Conservation (phyloP, 2,329 filamentous ascomycete genomes). For the Ceratocystiopsis brevicomis region DNA sequence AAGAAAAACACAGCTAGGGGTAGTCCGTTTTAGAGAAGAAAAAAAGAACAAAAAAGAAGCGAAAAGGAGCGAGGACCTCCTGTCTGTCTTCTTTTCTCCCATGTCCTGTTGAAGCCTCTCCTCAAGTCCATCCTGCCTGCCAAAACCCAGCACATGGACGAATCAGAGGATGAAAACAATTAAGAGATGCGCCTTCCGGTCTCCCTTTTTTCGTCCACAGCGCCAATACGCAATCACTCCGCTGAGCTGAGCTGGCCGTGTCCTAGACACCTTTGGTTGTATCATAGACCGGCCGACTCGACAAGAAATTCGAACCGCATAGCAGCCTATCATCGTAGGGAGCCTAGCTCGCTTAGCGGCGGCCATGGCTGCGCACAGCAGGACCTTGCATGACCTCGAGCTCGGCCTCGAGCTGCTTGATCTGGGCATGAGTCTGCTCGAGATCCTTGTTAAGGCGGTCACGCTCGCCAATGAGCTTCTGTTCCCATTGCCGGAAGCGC, state of each 20-base stretch:
- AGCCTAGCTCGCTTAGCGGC: constrained; percentile 41
- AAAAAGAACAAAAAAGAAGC: background rate
- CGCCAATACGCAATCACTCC: no score
- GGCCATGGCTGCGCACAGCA: constrained; percentile 77
- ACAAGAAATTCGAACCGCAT: no score
- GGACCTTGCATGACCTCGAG: constrained; percentile 86
- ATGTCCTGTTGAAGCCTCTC: background rate
- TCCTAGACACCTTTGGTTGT: no score
- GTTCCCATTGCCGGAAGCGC: constrained; percentile 98
- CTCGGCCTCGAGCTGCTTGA: constrained; percentile 81
- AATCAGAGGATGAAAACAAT: background rate
- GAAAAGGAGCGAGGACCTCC: background rate
- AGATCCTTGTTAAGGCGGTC: constrained; percentile 99
- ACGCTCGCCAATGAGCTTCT: constrained; percentile 97
- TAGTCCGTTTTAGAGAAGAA: constrained; percentile 4
- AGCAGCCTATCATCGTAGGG: no score
- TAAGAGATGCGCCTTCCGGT: background rate
- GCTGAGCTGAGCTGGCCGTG: no score
- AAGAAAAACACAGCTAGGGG: constrained; percentile 2
- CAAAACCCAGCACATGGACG: background rate
- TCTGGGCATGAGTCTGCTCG: constrained; percentile 87
- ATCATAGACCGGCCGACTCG: no score
- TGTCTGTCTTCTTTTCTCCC: background rate
- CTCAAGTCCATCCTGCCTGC: no score
- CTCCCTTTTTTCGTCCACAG: background rate